Conservation (phyloP, 139 green algal genomes). For the Yamagishiella unicocca region DNA sequence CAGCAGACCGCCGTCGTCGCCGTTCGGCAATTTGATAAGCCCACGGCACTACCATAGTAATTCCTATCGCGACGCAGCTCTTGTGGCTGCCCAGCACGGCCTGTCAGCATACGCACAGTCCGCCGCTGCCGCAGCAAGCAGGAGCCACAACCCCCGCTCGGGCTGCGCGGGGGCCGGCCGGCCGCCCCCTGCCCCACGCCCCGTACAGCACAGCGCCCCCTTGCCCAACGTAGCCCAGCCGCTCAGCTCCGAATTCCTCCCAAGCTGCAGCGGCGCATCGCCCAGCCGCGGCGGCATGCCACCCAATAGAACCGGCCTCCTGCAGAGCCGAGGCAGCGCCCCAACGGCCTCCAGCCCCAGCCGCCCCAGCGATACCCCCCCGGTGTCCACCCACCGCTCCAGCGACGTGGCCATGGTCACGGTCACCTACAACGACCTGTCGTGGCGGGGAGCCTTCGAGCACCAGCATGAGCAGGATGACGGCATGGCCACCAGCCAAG, state of each 20-base stretch:
- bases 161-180: background rate
- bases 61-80: slow-evolving; percentile 29
- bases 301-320: background rate
- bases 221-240: background rate
- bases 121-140: background rate
- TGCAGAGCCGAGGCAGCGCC: background rate
- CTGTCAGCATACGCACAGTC: slow-evolving; percentile 17
- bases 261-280: background rate
- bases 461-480: background rate
- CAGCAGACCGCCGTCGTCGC: slow-evolving; percentile 12
- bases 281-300: background rate
- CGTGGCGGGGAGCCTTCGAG: background rate
- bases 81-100: slow-evolving; percentile 20
- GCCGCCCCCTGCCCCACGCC: background rate
- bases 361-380: background rate
- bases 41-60: background rate
- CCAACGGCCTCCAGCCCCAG: background rate
- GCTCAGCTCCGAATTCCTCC: background rate
- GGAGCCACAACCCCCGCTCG: background rate
- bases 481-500: background rate
- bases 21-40: slow-evolving; percentile 12
- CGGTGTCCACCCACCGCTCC: background rate
- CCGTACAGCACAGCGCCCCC: background rate
- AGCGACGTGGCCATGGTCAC: background rate
- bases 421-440: slow-evolving; percentile 6